These are phyloP conservation scores for Daldinia caldariorum DNA, from an alignment of 495 filamentous ascomycete species.

Conservation along the genomic window DNA sequence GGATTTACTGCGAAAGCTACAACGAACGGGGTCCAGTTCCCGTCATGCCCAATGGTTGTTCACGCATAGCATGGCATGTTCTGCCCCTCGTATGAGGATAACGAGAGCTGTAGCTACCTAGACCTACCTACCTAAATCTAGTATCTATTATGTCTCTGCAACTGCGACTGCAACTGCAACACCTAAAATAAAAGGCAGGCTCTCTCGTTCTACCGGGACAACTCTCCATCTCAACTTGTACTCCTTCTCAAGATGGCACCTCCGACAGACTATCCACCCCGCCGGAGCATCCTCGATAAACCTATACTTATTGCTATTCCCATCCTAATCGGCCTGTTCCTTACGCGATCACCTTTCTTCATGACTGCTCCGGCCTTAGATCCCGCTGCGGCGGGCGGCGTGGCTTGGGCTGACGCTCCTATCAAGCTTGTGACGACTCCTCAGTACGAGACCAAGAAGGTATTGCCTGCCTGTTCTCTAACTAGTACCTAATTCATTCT, in stretches of 20 bases:
- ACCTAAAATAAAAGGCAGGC: conserved; percentile 12
- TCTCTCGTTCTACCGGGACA: background rate
- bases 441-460: conserved; percentile 57
- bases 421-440: conserved; percentile 60
- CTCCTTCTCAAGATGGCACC: conserved; percentile 30
- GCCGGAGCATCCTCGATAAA: conserved; percentile 41
- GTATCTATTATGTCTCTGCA: no score
- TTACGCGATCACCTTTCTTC: conserved; percentile 55
- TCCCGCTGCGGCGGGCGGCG: conserved; percentile 38
- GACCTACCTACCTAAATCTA: no score
- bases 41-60: conserved; percentile 26
- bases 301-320: conserved; percentile 49
- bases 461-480: conserved; percentile 10
- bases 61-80: conserved; percentile 36
- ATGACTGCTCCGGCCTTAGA: conserved; percentile 50
- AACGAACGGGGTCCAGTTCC: conserved; percentile 23
- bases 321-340: conserved; percentile 51
- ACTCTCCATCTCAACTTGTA: background rate
- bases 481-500: no score
- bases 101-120: no score
- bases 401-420: conserved; percentile 61
- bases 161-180: no score
- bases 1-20: conserved; percentile 40
- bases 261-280: conserved; percentile 15
- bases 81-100: conserved; percentile 24